These are phyloP conservation scores for Rhodocollybia butyracea DNA, from an alignment of 768 basidiomycete species.

Conservation along the genomic window DNA sequence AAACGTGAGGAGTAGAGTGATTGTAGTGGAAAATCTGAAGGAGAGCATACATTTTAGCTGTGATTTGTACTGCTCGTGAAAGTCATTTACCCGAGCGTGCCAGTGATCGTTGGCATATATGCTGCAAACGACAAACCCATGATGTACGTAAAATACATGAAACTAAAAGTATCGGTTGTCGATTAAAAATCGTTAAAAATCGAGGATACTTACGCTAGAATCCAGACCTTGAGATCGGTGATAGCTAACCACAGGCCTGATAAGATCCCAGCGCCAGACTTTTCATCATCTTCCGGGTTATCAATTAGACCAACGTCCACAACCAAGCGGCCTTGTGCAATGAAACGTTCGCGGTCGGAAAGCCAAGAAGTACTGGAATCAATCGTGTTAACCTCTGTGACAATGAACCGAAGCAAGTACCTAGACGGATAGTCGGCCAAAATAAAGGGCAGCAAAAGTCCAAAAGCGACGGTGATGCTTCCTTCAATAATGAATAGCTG, in stretches of 20 bases:
- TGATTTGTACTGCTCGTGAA: too few relatives aligned
- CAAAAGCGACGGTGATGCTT: conserved; percentile 29
- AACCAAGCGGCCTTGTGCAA: conserved; percentile 28
- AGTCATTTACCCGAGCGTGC: too few relatives aligned
- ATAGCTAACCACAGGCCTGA: conserved; percentile 32
- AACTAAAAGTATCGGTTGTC: conserved; percentile 17
- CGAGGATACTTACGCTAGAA: conserved; percentile 23
- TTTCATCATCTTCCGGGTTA: conserved; percentile 13
- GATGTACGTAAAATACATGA: conserved; percentile 26
- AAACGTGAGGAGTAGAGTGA: conserved; percentile 37
- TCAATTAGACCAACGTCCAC: conserved; percentile 22
- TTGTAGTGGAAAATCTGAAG: conserved; percentile 31
- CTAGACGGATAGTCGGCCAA: conserved; percentile 36
- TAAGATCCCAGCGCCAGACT: conserved; percentile 14
- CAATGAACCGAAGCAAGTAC: background rate
- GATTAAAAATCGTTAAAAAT: conserved; percentile 20
- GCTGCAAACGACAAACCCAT: conserved; percentile 15
- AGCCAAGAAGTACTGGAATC: conserved; percentile 23
- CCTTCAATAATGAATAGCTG: conserved; percentile 28
- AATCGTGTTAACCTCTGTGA: background rate
- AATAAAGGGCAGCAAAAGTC: conserved; percentile 24
- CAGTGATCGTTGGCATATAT: conserved; percentile 22
- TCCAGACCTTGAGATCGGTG: conserved; percentile 40
- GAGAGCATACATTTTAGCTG: too few relatives aligned
- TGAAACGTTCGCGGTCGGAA: conserved; percentile 22